Percentiles rank a stretch among this genome's conserved stretches.
phyloP scores from a whole-genome alignment of 257 asterid species.

The Nemophila menziesii region DNA sequence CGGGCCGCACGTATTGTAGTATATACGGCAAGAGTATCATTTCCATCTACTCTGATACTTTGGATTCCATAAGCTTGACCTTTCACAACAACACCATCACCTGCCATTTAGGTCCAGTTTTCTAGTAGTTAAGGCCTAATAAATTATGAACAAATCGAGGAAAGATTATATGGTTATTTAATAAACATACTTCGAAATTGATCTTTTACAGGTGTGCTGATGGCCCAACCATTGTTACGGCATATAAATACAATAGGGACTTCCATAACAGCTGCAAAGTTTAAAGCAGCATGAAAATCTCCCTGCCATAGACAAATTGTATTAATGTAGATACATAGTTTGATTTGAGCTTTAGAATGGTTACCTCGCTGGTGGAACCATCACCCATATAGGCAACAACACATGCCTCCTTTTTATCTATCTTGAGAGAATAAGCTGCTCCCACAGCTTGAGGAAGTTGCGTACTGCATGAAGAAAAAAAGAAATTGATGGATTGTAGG shows the following conservation, averaged over 20 bases:
- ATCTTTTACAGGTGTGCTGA: constrained; percentile 64
- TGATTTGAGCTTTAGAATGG: not conserved
- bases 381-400: constrained; percentile 67
- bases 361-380: constrained; percentile 87
- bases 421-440: constrained; percentile 80
- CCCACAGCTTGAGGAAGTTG: constrained; percentile 99
- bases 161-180: not conserved
- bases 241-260: constrained; percentile 70
- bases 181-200: constrained; percentile 58
- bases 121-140: not conserved
- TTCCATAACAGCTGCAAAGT: constrained; percentile 81
- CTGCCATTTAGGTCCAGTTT: constrained; percentile 20
- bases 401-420: constrained; percentile 80
- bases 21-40: constrained; percentile 74
- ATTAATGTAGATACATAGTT: too few relatives aligned
- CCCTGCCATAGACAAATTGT: constrained; percentile 52
- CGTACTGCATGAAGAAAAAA: constrained; percentile 37
- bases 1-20: constrained; percentile 57
- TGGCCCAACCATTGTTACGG: constrained; percentile 97
- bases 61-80: constrained; percentile 77
- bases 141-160: constrained; percentile 13
- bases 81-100: constrained; percentile 77
- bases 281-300: constrained; percentile 84
- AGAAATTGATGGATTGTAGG: not conserved
- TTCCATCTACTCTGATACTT: constrained; percentile 78